phyloP scores from a whole-genome alignment of 2,329 filamentous ascomycete genomes.

The Rutstroemia sp. region DNA sequence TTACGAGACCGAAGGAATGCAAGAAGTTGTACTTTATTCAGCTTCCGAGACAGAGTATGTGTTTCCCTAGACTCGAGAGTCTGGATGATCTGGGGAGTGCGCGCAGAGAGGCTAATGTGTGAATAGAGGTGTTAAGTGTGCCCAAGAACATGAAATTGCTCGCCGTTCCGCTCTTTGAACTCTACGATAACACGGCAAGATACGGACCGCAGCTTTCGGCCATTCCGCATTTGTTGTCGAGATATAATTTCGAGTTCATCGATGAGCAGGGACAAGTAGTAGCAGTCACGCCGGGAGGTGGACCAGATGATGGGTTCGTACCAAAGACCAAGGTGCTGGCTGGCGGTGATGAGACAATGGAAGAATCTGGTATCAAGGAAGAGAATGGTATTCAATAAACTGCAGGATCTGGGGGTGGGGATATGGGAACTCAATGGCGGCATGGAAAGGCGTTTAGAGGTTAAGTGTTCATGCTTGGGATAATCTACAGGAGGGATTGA shows the following conservation, averaged over 20 bases:
- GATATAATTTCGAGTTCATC: slow-evolving; percentile 97
- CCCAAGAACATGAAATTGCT: slow-evolving; percentile 99
- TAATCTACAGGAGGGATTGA: slow-evolving; percentile 5
- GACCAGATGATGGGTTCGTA: slow-evolving; percentile 45
- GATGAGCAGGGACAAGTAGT: slow-evolving; percentile 87
- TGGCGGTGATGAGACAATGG: slow-evolving; percentile 50
- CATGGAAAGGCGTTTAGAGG: slow-evolving; percentile 19
- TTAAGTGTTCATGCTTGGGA: slow-evolving; percentile 11
- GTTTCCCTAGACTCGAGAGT: neutral
- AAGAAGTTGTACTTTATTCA: slow-evolving; percentile 99
- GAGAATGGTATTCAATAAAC: slow-evolving; percentile 33
- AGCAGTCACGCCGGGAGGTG: slow-evolving; percentile 71
- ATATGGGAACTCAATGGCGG: neutral
- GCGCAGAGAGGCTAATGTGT: slow-evolving; percentile 8
- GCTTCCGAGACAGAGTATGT: slow-evolving; percentile 79
- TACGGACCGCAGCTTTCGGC: slow-evolving; percentile 95
- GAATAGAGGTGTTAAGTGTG: slow-evolving; percentile 80
- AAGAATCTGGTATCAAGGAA: slow-evolving; percentile 29
- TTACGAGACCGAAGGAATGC: slow-evolving; percentile 94
- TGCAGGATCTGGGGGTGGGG: neutral
- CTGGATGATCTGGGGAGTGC: neutral
- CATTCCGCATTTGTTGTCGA: slow-evolving; percentile 87
- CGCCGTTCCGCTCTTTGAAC: slow-evolving; percentile 91
- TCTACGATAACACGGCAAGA: slow-evolving; percentile 93
- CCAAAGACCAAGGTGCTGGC: slow-evolving; percentile 61